Base-by-base conservation (phyloP, 495 filamentous ascomycete genomes). In the Alectoria sarmentosa region DNA sequence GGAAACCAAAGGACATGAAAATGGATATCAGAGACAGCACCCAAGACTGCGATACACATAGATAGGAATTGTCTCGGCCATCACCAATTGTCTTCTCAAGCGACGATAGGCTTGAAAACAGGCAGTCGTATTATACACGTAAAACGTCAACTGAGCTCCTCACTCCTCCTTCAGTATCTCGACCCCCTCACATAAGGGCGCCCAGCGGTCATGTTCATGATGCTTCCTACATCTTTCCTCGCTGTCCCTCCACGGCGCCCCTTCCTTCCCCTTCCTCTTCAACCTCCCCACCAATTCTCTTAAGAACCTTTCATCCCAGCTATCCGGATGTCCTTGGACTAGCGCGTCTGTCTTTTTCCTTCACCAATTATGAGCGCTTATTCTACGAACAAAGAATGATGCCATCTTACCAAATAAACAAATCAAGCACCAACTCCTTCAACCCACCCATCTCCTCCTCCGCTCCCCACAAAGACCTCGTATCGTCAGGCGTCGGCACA, bases 401-500 rank as follows among this genome's bases (percentile, higher is more conserved):
- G 9, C 26, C n/a, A 48, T 23, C 48, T 28, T 41, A 62, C 70
- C 75, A 80, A 39, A 73, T 76, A 68, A 80, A 80, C 61, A 82
- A 70, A 69, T 81, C 79, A 30, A 79, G 63, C 8, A 80, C 70
- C 56, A 82, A 69, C 14, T 64, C 64, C 41, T 77, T 67, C 39
- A 80, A 48, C 60, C 44, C 58, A 9, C 36, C 62, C 49, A 61
- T 62, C 23, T 60, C 67, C 11, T 56, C 57, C 48, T 65, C 64
- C 19, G 64, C 65, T 14, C 60, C 58, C 54, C 66, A 82, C 57
- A 81, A 58, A 48, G 76, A 74, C 55, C 71, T 69, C 37, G 78
- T 81, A 65, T 81, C 79, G 44, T 66, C 69, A 1, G 79, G 78
- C 58, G 77, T 80, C 17, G 76, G 77, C 6, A 79, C 79, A 56